Conservation (phyloP, 352 stramenopile genomes). For the Pythium aquatile region DNA sequence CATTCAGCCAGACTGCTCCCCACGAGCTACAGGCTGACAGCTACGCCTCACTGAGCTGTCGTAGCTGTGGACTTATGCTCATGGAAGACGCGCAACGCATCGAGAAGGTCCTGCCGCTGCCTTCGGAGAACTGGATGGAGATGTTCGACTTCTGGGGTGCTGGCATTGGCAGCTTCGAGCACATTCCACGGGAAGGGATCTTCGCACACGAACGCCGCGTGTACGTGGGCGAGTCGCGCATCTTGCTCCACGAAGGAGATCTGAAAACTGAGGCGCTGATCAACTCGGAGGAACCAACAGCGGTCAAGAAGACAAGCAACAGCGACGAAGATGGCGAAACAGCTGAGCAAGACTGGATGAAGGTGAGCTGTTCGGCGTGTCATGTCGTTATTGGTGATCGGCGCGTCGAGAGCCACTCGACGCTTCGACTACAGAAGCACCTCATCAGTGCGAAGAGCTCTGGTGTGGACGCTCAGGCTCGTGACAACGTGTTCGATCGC, state of each 20-base stretch:
- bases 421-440: slow-evolving; percentile 66
- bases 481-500: slow-evolving; percentile 44
- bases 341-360: slow-evolving; percentile 34
- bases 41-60: slow-evolving; percentile 48
- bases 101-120: slow-evolving; percentile 67
- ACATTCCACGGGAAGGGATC: slow-evolving; percentile 73
- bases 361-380: slow-evolving; percentile 47
- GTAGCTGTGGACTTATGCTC: slow-evolving; percentile 34
- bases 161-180: slow-evolving; percentile 74
- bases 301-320: background rate
- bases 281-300: background rate
- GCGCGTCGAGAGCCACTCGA: slow-evolving; percentile 37
- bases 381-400: slow-evolving; percentile 35
- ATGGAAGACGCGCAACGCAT: slow-evolving; percentile 23
- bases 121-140: slow-evolving; percentile 83
- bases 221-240: slow-evolving; percentile 61
- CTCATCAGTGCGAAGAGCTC: slow-evolving; percentile 29
- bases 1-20: slow-evolving; percentile 50
- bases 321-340: slow-evolving; percentile 13
- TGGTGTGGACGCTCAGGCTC: background rate
- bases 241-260: slow-evolving; percentile 59
- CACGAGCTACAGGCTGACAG: slow-evolving; percentile 40
- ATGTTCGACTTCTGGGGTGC: slow-evolving; percentile 88
- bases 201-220: slow-evolving; percentile 44
- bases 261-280: slow-evolving; percentile 24